Evolutionary conservation across 768 basidiomycete species (phyloP).

Genomic region (Rickenella mellea): DNA sequence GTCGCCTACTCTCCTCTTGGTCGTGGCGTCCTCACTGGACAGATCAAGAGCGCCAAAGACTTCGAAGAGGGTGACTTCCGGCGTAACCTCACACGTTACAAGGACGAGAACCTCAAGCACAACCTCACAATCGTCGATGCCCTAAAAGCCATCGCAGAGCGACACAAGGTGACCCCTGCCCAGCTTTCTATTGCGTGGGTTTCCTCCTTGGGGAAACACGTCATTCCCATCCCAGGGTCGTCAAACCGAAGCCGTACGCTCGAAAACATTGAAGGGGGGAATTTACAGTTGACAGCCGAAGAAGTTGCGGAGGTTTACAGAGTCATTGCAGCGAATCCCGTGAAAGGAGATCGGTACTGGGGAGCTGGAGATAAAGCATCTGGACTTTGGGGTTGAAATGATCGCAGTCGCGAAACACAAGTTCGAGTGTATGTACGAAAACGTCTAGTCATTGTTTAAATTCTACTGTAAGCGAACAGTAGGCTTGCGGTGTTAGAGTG

Average conservation of each 20-base stretch:
- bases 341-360: conserved; percentile 18
- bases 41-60: conserved; percentile 30
- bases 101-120: conserved; percentile 33
- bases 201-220: conserved; percentile 24
- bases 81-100: conserved; percentile 29
- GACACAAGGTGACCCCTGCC: conserved; percentile 30
- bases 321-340: conserved; percentile 18
- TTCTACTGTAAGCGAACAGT: too few species aligned
- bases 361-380: too few species aligned
- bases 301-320: conserved; percentile 33
- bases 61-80: conserved; percentile 32
- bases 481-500: too few species aligned
- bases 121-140: conserved; percentile 33
- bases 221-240: conserved; percentile 40
- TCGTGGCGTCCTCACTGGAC: conserved; percentile 41
- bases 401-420: too few species aligned
- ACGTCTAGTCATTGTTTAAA: too few species aligned
- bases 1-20: conserved; percentile 56
- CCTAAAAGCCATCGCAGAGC: conserved; percentile 29
- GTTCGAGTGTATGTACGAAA: too few species aligned
- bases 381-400: too few species aligned
- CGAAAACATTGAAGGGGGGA: conserved; percentile 36
- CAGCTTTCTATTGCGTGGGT: conserved; percentile 36
- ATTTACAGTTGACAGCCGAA: conserved; percentile 28
- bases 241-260: conserved; percentile 30